A percentile compares a stretch with the other conserved stretches of the same genome.
Evolutionary conservation across 371 early-diverging fungal genomes (phyloP).

Genomic region (Scutellospora calospora): DNA sequence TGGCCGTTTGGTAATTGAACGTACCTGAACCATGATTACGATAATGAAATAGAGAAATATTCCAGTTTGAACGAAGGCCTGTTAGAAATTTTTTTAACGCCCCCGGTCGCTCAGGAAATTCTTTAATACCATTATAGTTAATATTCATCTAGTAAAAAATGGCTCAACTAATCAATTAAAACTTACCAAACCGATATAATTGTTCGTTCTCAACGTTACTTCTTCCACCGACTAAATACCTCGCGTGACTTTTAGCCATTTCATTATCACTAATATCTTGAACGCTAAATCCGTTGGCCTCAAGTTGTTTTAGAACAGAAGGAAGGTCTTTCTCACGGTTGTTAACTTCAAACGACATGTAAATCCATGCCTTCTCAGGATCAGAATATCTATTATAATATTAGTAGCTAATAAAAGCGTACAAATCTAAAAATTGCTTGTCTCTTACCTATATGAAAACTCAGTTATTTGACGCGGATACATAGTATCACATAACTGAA

Average conservation of each 20-base stretch:
- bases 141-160: neutral
- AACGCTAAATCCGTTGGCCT: conserved; percentile 69
- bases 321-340: conserved; percentile 72
- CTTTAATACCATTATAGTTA: conserved; percentile 43
- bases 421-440: neutral
- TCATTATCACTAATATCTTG: conserved; percentile 91
- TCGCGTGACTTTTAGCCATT: conserved; percentile 93
- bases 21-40: conserved; percentile 92
- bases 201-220: conserved; percentile 81
- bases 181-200: conserved; percentile 83
- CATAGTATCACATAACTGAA: conserved; percentile 79
- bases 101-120: conserved; percentile 96
- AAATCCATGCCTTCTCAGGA: conserved; percentile 81
- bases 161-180: too few species aligned
- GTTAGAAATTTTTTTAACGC: conserved; percentile 86
- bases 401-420: neutral
- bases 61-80: conserved; percentile 80
- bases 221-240: conserved; percentile 92
- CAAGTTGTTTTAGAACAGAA: conserved; percentile 67
- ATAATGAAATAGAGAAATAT: conserved; percentile 96
- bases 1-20: conserved; percentile 33
- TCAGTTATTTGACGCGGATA: conserved; percentile 89
- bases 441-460: conserved; percentile 85
- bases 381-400: conserved; percentile 63
- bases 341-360: conserved; percentile 84